phyloP scores from a whole-genome alignment of 257 asterid genomes.

The Primulina eburnea region DNA sequence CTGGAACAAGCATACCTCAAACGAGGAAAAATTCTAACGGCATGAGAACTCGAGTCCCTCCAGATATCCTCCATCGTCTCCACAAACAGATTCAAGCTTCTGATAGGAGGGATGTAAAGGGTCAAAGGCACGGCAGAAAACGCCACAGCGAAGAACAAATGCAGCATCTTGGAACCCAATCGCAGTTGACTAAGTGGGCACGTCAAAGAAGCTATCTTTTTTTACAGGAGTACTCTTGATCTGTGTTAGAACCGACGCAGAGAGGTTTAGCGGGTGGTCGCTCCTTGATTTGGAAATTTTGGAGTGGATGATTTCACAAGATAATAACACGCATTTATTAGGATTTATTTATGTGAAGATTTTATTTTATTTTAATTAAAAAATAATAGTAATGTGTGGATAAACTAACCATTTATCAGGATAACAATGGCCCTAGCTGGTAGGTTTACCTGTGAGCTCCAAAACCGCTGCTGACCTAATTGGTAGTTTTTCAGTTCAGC shows the following conservation, averaged over 20 bases:
- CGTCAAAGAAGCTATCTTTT: background rate
- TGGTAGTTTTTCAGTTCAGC: no score
- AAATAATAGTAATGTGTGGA: background rate
- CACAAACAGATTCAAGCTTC: constrained; percentile 68
- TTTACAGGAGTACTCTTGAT: background rate
- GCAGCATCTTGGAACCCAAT: constrained; percentile 41
- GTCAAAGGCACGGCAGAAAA: constrained; percentile 86
- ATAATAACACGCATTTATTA: background rate
- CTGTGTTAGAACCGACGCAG: background rate
- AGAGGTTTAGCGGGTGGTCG: background rate
- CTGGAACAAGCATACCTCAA: constrained; percentile 63
- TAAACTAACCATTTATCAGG: no score
- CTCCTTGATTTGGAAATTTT: background rate
- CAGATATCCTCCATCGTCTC: constrained; percentile 64
- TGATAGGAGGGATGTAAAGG: constrained; percentile 77
- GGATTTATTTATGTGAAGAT: background rate
- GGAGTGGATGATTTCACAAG: background rate
- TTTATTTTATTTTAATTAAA: no score
- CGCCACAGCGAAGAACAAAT: constrained; percentile 67
- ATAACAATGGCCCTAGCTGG: no score
- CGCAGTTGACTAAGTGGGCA: background rate
- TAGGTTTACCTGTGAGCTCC: background rate
- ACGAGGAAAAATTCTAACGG: constrained; percentile 59
- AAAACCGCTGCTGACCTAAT: background rate
- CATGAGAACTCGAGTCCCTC: constrained; percentile 61